Evolutionary conservation across 148 eudicot species (phyloP).

Genomic region (Cornus kousa): DNA sequence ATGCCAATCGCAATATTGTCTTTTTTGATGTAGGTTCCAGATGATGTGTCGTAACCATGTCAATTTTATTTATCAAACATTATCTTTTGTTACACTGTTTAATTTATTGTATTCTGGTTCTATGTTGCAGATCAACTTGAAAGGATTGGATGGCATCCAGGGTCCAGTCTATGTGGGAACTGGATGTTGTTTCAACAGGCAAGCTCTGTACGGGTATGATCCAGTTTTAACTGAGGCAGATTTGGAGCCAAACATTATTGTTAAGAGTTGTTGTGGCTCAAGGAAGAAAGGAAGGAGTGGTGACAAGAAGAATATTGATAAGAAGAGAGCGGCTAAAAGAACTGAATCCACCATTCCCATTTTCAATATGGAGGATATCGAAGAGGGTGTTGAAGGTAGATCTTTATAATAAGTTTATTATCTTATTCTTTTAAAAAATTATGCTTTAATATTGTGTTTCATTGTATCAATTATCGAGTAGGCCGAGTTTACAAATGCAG

Average conservation of each 20-base stretch:
- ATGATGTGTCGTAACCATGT: not conserved
- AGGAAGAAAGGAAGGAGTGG: constrained; percentile 70
- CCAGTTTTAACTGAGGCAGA: constrained; percentile 89
- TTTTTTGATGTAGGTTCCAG: constrained; percentile 80
- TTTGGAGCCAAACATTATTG: constrained; percentile 82
- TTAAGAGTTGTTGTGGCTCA: constrained; percentile 82
- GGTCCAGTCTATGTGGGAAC: constrained; percentile 99
- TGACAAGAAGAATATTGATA: constrained; percentile 70
- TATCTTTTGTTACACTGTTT: not conserved
- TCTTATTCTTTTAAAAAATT: not conserved
- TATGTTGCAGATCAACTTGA: constrained; percentile 80
- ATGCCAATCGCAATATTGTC: constrained; percentile 95
- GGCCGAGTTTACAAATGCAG: not conserved
- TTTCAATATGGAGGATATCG: constrained; percentile 89
- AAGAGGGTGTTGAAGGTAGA: constrained; percentile 91
- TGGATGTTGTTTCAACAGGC: constrained; percentile 96
- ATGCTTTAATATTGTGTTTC: not conserved
- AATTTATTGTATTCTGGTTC: not conserved
- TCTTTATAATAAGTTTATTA: not conserved
- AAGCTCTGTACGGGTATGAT: constrained; percentile 96
- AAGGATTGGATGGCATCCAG: constrained; percentile 93
- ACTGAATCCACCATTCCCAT: constrained; percentile 93
- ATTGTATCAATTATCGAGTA: not conserved
- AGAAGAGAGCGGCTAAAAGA: constrained; percentile 72
- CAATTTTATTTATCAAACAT: not conserved